phyloP scores from a whole-genome alignment of 192 early-diverging fungal genomes.

The Dimargaris xerosporica region DNA sequence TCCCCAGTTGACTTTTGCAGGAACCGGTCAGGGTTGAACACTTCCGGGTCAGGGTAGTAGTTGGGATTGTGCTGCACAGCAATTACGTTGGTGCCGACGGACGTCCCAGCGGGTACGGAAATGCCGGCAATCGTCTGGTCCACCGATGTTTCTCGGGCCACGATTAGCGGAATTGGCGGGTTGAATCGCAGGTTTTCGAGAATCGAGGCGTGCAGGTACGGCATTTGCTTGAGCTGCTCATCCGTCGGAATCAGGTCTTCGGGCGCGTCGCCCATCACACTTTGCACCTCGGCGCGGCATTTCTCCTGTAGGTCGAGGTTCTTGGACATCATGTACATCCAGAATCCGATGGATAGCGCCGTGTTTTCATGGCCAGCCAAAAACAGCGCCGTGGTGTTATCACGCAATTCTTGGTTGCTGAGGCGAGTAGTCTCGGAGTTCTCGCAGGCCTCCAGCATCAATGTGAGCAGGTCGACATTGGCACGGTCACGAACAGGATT shows the following conservation, averaged over 20 bases:
- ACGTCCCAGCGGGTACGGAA: conserved; percentile 23
- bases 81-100: conserved; percentile 21
- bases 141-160: conserved; percentile 22
- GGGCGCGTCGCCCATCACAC: conserved; percentile 34
- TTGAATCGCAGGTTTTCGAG: conserved; percentile 31
- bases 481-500: conserved; percentile 20
- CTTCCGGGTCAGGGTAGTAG: conserved; percentile 25
- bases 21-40: conserved; percentile 32
- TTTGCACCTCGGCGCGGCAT: conserved; percentile 33
- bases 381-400: conserved; percentile 36
- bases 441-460: conserved; percentile 38
- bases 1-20: conserved; percentile 18
- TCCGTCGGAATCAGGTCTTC: conserved; percentile 31
- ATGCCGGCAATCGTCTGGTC: conserved; percentile 26
- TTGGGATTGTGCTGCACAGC: conserved; percentile 27
- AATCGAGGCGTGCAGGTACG: conserved; percentile 32
- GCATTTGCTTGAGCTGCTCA: conserved; percentile 33
- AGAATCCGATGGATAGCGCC: conserved; percentile 34
- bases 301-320: conserved; percentile 33
- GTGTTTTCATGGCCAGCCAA: conserved; percentile 42
- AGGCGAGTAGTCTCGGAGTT: conserved; percentile 15
- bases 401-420: conserved; percentile 25
- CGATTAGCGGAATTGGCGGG: conserved; percentile 30
- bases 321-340: conserved; percentile 28
- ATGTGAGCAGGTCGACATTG: conserved; percentile 29